Conservation (phyloP, 371 early-diverging fungal genomes). For the Lichtheimia ornata region DNA sequence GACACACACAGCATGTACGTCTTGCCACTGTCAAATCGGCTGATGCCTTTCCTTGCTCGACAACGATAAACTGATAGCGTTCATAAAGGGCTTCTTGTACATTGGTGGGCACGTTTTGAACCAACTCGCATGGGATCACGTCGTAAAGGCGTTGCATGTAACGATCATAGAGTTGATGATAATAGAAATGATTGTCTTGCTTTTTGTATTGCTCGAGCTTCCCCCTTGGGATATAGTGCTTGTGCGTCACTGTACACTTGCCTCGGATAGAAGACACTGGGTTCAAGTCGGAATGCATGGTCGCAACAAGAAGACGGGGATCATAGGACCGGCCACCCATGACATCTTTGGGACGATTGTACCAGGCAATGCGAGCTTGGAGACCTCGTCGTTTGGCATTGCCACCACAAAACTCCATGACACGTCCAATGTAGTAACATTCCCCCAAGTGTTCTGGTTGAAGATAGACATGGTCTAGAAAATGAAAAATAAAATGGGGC, state of each 20-base stretch:
- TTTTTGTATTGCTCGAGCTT: constrained; percentile 59
- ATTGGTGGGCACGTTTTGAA: constrained; percentile 82
- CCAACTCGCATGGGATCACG: constrained; percentile 74
- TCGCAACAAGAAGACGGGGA: constrained; percentile 76
- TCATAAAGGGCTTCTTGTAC: constrained; percentile 63
- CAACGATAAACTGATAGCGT: constrained; percentile 79
- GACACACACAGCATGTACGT: constrained; percentile 75
- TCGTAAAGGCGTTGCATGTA: constrained; percentile 88
- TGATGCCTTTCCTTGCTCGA: constrained; percentile 73
- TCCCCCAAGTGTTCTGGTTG: constrained; percentile 76
- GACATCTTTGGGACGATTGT: constrained; percentile 81
- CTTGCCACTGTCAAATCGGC: constrained; percentile 71
- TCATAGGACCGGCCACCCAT: constrained; percentile 67
- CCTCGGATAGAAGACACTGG: constrained; percentile 80
- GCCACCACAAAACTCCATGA: constrained; percentile 75
- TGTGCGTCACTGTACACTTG: constrained; percentile 76
- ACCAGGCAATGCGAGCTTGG: constrained; percentile 78
- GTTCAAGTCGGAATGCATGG: constrained; percentile 87
- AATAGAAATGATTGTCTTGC: constrained; percentile 77
- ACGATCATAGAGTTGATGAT: constrained; percentile 83
- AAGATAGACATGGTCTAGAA: constrained; percentile 79
- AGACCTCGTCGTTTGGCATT: constrained; percentile 45
- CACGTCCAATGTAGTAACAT: constrained; percentile 78
- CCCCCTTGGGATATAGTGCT: constrained; percentile 54
- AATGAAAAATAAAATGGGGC: background rate